Evolutionary conservation across 2,329 filamentous ascomycete species (phyloP), one percentile per base, ranked within the genome.

Genomic region (Aspergillus udagawae): DNA sequence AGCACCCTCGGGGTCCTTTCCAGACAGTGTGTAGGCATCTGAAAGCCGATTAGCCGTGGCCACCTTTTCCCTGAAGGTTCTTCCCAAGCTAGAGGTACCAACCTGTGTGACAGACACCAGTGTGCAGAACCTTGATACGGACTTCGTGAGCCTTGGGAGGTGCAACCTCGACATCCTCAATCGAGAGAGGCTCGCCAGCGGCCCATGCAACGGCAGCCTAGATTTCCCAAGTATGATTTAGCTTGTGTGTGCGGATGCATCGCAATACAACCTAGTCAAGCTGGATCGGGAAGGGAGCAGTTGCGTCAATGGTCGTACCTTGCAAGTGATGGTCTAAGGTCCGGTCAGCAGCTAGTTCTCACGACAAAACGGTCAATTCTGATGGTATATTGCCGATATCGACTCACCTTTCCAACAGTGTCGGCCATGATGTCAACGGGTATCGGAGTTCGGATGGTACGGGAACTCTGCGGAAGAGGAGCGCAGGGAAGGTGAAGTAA

Each of bases 51-150:
- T 49, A 60, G 55, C 20, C 3, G 20, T 12, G 4, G 53, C 35
- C 48, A 52, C 42, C 44, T 25, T 25, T 23, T 7, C 8, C 8
- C n/a, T 10, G 17, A 10, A 20, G 6, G 7, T 25, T n/a, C 41
- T 41, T 47, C 25, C 58, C 56, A 58, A 54, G 53, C 52, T 45
- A 53, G 35, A 54, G 28, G 17, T 49, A 72, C 76, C 66, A 79
- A 94, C 91, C 91, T 74, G 93, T 99, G 81, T 99, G 94, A 83
- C 94, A 99, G 74, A 99, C 94, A 78, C 94, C 94, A 54, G 94
- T 99, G 82, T 97, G 95, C 83, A 93, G 88, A 75, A 97, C 91
- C 82, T 97, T 81, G 73, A 99, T 96, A 70, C 94, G 91, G 73
- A 99, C 94, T 81, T 99, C 94, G 79, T 96, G 86, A 60, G 93